phyloP scores from a whole-genome alignment of 371 early-diverging fungal genomes.

The Dichotomocladium elegans region DNA sequence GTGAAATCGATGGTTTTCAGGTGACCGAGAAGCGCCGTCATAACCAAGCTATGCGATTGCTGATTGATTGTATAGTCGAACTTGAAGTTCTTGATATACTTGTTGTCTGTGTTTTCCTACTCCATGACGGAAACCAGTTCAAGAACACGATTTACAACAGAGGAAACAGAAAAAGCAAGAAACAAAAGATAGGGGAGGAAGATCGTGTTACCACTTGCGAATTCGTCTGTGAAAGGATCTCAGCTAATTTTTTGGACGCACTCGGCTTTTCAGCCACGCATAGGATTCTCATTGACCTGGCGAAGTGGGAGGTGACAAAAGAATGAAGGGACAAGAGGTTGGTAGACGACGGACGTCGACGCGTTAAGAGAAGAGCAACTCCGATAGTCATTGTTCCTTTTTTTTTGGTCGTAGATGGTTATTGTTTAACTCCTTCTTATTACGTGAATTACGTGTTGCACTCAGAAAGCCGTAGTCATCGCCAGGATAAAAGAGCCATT shows the following conservation, averaged over 20 bases:
- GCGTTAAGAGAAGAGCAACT: too few relatives aligned
- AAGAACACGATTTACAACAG: too few relatives aligned
- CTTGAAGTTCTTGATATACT: slow-evolving; percentile 76
- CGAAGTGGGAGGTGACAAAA: background rate
- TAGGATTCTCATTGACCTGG: slow-evolving; percentile 57
- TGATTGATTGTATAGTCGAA: slow-evolving; percentile 66
- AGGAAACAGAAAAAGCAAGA: background rate
- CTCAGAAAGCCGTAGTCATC: too few relatives aligned
- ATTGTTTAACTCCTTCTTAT: too few relatives aligned
- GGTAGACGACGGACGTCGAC: too few relatives aligned
- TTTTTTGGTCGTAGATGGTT: too few relatives aligned
- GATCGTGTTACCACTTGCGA: slow-evolving; percentile 27
- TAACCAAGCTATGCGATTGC: slow-evolving; percentile 59
- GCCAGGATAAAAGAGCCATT: too few relatives aligned
- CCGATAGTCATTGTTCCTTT: too few relatives aligned
- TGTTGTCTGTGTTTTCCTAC: slow-evolving; percentile 53
- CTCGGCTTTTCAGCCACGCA: slow-evolving; percentile 99
- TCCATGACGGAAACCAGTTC: background rate
- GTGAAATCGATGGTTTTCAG: slow-evolving; percentile 65
- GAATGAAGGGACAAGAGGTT: too few relatives aligned
- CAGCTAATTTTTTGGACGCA: slow-evolving; percentile 89
- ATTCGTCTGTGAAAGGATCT: slow-evolving; percentile 63
- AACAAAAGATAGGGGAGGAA: background rate
- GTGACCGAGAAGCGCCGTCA: slow-evolving; percentile 91
- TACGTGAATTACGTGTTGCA: too few relatives aligned